Conservation (phyloP, 108 stramenopile genomes). For the Seminavis robusta region DNA sequence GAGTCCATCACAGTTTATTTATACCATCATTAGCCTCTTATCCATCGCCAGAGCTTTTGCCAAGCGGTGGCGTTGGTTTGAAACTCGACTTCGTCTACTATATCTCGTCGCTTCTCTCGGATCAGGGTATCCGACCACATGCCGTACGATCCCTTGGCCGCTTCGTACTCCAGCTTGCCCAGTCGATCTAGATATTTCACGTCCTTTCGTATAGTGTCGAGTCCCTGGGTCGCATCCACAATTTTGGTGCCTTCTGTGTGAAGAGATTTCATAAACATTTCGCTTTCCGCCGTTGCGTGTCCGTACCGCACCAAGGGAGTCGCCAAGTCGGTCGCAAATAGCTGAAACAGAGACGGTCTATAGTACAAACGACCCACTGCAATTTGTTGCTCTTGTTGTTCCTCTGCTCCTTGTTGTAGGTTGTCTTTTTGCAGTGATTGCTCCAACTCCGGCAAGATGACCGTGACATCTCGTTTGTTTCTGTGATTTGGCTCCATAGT, state of each 20-base stretch:
- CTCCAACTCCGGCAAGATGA: background rate
- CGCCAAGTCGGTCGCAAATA: constrained; percentile 38
- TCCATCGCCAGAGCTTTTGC: constrained; percentile 47
- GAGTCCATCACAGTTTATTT: too few species aligned
- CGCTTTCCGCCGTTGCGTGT: constrained; percentile 18
- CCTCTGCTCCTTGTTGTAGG: constrained; percentile 1
- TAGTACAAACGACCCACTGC: constrained; percentile 60
- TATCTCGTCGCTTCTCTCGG: constrained; percentile 38
- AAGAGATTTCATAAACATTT: constrained; percentile 3
- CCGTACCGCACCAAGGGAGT: constrained; percentile 24
- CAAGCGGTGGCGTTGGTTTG: constrained; percentile 33
- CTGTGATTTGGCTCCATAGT: too few species aligned
- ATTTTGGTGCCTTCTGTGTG: background rate
- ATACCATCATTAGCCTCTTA: constrained; percentile 39
- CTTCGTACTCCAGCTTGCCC: constrained; percentile 48
- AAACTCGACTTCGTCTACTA: constrained; percentile 51
- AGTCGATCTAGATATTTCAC: constrained; percentile 58
- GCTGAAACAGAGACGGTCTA: constrained; percentile 25
- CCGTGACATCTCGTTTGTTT: too few species aligned
- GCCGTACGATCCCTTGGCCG: constrained; percentile 44
- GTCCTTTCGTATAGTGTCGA: constrained; percentile 53
- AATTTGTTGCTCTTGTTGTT: constrained; percentile 9
- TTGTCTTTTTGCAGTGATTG: background rate
- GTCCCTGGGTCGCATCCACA: constrained; percentile 47
- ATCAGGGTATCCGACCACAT: constrained; percentile 60